These are phyloP conservation scores for Leccinum uliginosum DNA, from an alignment of 768 basidiomycete genomes.

Conservation along the genomic window DNA sequence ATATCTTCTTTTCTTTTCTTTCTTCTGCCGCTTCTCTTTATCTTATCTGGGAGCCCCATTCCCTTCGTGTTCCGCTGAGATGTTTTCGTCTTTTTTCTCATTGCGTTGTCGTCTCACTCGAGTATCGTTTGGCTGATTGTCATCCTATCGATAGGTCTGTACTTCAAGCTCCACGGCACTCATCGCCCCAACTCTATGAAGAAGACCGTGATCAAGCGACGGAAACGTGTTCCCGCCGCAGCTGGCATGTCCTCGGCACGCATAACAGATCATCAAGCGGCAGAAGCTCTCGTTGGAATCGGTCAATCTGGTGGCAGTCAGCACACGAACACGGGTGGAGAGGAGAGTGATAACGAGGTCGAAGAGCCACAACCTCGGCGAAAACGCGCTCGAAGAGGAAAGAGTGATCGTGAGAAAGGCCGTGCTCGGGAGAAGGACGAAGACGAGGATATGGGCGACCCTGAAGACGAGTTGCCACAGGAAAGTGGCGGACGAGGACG, in stretches of 20 bases:
- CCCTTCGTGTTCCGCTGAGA: conserved; percentile 10
- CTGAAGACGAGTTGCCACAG: conserved; percentile 30
- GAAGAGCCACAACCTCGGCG: conserved; percentile 51
- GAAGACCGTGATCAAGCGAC: conserved; percentile 96
- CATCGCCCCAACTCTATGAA: conserved; percentile 99
- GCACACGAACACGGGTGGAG: conserved; percentile 34
- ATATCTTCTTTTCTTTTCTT: conserved; percentile 20
- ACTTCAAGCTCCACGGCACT: conserved; percentile 97
- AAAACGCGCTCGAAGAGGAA: conserved; percentile 48
- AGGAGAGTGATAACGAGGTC: conserved; percentile 38
- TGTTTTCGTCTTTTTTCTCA: not conserved
- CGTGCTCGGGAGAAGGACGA: conserved; percentile 38
- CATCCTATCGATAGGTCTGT: conserved; percentile 62
- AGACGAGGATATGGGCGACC: conserved; percentile 49
- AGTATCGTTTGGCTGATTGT: conserved; percentile 12
- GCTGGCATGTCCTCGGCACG: conserved; percentile 42
- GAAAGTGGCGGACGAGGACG: conserved; percentile 29
- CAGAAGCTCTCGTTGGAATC: conserved; percentile 83
- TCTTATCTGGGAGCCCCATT: conserved; percentile 22
- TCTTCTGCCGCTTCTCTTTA: conserved; percentile 12
- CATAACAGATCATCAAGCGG: conserved; percentile 83
- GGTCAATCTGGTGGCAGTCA: conserved; percentile 46
- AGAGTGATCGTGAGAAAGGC: conserved; percentile 35
- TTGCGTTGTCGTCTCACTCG: not conserved
- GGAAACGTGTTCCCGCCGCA: conserved; percentile 95